A percentile compares a stretch with the other conserved stretches of the same genome.
phyloP scores from a whole-genome alignment of 2,329 filamentous ascomycete species.

The Rasamsonia emersonii region DNA sequence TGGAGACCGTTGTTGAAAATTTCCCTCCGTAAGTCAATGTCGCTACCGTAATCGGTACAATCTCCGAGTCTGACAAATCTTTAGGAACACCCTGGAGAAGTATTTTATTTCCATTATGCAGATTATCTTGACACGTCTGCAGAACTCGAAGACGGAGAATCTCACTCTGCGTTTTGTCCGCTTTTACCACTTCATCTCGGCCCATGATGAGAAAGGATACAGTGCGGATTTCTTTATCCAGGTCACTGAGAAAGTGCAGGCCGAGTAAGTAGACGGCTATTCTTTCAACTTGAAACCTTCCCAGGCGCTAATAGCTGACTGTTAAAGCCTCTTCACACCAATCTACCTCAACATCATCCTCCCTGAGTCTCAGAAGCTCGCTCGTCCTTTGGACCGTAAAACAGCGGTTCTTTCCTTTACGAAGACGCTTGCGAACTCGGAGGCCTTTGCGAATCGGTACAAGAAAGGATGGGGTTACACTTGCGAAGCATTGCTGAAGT shows the following conservation, averaged over 20 bases:
- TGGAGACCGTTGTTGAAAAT: conserved; percentile 68
- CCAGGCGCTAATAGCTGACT: conserved; percentile 9
- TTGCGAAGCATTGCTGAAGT: conserved; percentile 77
- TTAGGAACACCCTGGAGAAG: conserved; percentile 55
- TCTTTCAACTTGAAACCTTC: too few species aligned
- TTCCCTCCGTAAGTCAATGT: conserved; percentile 65
- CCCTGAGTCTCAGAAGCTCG: conserved; percentile 78
- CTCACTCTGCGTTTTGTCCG: conserved; percentile 82
- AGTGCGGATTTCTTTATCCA: conserved; percentile 88
- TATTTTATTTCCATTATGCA: conserved; percentile 76
- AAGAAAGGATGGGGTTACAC: conserved; percentile 87
- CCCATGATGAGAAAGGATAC: conserved; percentile 68
- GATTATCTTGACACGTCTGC: conserved; percentile 66
- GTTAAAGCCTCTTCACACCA: conserved; percentile 59
- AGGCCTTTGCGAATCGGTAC: conserved; percentile 72
- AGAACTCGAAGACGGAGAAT: conserved; percentile 68
- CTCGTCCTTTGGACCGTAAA: conserved; percentile 83
- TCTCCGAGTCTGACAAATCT: conserved; percentile 7
- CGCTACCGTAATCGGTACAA: too few species aligned
- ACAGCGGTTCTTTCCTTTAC: conserved; percentile 86
- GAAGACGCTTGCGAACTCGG: conserved; percentile 80
- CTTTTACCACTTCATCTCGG: conserved; percentile 88
- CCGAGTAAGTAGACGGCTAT: conserved; percentile 50
- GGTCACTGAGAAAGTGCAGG: conserved; percentile 73
- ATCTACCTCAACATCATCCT: conserved; percentile 84